Evolutionary conservation across 2,329 filamentous ascomycete genomes (phyloP).

Genomic region (Fusarium miscanthi): DNA sequence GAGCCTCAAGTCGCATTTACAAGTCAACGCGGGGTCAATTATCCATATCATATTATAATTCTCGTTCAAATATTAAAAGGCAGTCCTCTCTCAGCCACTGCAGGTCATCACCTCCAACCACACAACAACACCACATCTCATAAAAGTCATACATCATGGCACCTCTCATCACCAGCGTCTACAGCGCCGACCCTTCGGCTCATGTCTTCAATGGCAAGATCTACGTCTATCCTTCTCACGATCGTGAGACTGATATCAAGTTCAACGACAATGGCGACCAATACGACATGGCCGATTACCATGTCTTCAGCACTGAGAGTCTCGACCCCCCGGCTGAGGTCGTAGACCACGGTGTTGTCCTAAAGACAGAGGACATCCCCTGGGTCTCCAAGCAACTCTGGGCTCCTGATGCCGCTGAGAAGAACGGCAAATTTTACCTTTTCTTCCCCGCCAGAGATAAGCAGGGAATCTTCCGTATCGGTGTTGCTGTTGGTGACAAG

Average conservation of each 20-base stretch:
- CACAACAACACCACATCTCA: background rate
- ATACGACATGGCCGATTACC: slow-evolving; percentile 87
- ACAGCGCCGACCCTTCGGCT: slow-evolving; percentile 83
- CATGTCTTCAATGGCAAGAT: slow-evolving; percentile 81
- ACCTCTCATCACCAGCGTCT: slow-evolving; percentile 78
- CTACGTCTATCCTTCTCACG: slow-evolving; percentile 85
- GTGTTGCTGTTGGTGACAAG: slow-evolving; percentile 71
- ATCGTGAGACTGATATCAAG: slow-evolving; percentile 77
- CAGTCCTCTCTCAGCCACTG: background rate
- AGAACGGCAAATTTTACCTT: slow-evolving; percentile 77
- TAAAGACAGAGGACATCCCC: slow-evolving; percentile 73
- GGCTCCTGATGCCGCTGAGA: slow-evolving; percentile 79
- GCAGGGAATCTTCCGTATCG: slow-evolving; percentile 77
- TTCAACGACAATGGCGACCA: slow-evolving; percentile 89
- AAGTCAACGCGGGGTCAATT: slow-evolving; percentile 33
- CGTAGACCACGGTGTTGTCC: slow-evolving; percentile 77
- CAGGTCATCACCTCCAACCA: background rate
- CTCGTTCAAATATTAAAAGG: slow-evolving; percentile 14
- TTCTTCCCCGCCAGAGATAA: slow-evolving; percentile 82
- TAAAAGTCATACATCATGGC: slow-evolving; percentile 47
- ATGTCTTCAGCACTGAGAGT: slow-evolving; percentile 72
- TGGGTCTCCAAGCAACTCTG: slow-evolving; percentile 85
- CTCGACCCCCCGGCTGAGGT: slow-evolving; percentile 68
- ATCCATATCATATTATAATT: slow-evolving; percentile 10
- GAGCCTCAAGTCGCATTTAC: slow-evolving; percentile 28